These are phyloP conservation scores for Massarina eburnea DNA, from an alignment of 2,329 filamentous ascomycete species.

Conservation along the genomic window DNA sequence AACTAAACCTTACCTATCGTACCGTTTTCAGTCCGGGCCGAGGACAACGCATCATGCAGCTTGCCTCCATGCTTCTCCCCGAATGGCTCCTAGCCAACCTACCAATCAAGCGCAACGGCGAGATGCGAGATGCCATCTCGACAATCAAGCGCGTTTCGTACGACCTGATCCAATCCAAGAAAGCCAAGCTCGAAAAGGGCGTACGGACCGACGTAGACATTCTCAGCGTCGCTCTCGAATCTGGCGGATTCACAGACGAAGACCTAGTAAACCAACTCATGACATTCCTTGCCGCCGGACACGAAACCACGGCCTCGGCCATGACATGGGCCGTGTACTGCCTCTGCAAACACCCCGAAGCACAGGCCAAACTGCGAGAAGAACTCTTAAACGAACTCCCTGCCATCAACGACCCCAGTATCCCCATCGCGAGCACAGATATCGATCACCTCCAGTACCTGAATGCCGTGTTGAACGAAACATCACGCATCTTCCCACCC, in stretches of 20 bases:
- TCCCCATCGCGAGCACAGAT: slow-evolving; percentile 55
- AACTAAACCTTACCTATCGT: slow-evolving; percentile 56
- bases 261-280: slow-evolving; percentile 86
- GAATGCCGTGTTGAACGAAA: slow-evolving; percentile 76
- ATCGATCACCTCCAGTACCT: slow-evolving; percentile 75
- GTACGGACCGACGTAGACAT: slow-evolving; percentile 66
- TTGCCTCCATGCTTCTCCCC: slow-evolving; percentile 66
- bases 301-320: slow-evolving; percentile 59
- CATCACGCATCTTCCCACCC: slow-evolving; percentile 71
- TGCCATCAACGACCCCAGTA: slow-evolving; percentile 39
- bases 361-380: slow-evolving; percentile 52
- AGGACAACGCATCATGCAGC: slow-evolving; percentile 57
- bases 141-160: slow-evolving; percentile 62
- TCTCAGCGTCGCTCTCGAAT: slow-evolving; percentile 75
- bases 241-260: slow-evolving; percentile 73
- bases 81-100: slow-evolving; percentile 62
- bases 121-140: slow-evolving; percentile 37
- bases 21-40: slow-evolving; percentile 52
- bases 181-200: slow-evolving; percentile 53
- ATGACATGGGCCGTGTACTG: slow-evolving; percentile 58
- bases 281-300: slow-evolving; percentile 78
- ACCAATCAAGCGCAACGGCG: slow-evolving; percentile 68
- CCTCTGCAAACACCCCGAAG: slow-evolving; percentile 52
- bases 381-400: slow-evolving; percentile 54
- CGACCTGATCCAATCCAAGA: slow-evolving; percentile 72